phyloP scores from a whole-genome alignment of 164 flowering plant genomes.

The Liriodendron chinense region DNA sequence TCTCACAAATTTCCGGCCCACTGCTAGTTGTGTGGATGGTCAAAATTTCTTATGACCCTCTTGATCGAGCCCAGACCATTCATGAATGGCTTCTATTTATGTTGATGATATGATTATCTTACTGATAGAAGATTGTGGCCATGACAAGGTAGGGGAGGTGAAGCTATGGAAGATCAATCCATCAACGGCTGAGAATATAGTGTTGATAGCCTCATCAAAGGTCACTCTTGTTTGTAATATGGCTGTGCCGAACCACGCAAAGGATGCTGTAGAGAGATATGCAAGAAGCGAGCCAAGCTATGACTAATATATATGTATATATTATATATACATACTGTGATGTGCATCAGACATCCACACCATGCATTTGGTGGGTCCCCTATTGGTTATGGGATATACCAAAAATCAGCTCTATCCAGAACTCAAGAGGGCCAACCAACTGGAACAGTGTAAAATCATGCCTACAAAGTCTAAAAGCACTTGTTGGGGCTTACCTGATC shows the following conservation, averaged over 20 bases:
- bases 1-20: too few species aligned
- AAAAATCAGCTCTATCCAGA: too few species aligned
- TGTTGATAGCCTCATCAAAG: constrained; percentile 49
- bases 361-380: too few species aligned
- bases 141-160: constrained; percentile 67
- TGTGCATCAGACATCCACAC: too few species aligned
- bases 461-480: too few species aligned
- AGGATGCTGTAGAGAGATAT: constrained; percentile 38
- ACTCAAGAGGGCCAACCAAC: too few species aligned
- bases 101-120: not conserved
- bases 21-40: too few species aligned
- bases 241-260: constrained; percentile 51
- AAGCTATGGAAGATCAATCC: constrained; percentile 43
- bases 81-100: not conserved
- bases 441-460: too few species aligned
- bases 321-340: too few species aligned
- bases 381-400: too few species aligned
- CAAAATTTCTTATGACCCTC: too few species aligned
- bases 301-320: constrained; percentile 1
- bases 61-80: not conserved
- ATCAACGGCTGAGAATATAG: constrained; percentile 15
- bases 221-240: constrained; percentile 56
- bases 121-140: not conserved
- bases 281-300: constrained; percentile 55
- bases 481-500: too few species aligned